Evolutionary conservation across 495 filamentous ascomycete species (phyloP), one percentile per base, ranked within the genome.

Genomic region (Lasiosphaeria hispida): DNA sequence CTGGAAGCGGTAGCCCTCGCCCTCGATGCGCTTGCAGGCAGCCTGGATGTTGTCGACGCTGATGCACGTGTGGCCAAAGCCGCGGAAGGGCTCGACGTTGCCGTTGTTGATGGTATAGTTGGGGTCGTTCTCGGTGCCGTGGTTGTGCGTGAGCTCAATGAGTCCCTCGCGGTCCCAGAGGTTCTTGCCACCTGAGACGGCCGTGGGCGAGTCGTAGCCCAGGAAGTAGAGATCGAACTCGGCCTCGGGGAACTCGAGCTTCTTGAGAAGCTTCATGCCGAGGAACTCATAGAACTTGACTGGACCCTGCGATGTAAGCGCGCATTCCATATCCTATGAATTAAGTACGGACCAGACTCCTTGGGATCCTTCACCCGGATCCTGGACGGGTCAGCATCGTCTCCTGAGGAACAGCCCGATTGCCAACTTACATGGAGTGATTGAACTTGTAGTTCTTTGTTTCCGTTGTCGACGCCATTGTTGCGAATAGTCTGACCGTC

Each of bases 211-310:
- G 72, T 92, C 86, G 75, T 88, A 91, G 44, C 82, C 87, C 39
- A 93, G 80, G 76, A 92, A 92, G 77, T 91, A 92, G 57, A 96
- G 84, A 68, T 91, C 89, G 73, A 97, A 96, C 62, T 93, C 95
- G 69, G 85, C 83, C 53, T 96, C 91, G 48, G 77, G 72, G 63
- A 80, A 77, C 49, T 86, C 79, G 37, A 92, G 78, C 68, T 89
- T 88, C 60, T 88, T 83, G 71, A 97, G 81, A 64, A 91, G 75
- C 71, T 76, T 91, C 79, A 98, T 84, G 63, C 94, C 94, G 13
- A 98, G 88, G 77, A 91, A 89, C 62, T 96, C 83, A 73, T 97
- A 98, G 80, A 91, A 98, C 63, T 94, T 89, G 75, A 97, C 86
- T 85, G 45, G 14, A 54, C 23, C 23, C 23, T 30, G 23, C 23